Conservation (phyloP, 192 early-diverging fungal species). For the Phycomyces nitens region DNA sequence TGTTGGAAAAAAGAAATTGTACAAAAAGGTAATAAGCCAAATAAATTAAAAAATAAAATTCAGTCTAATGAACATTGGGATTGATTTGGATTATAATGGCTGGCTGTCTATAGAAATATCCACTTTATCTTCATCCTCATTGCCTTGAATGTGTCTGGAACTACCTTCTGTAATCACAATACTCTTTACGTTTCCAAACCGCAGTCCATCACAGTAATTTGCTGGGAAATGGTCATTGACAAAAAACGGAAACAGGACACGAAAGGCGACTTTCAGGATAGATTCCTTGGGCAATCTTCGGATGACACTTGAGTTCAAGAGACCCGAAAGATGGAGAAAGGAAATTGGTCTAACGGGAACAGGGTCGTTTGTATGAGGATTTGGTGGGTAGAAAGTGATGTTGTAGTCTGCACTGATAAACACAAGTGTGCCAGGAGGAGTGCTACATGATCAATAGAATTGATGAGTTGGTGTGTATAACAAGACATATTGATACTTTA, state of each 20-base stretch:
- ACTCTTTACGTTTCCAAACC: background rate
- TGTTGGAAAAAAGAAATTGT: too few relatives aligned
- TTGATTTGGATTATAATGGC: too few relatives aligned
- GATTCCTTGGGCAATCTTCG: conserved; percentile 40
- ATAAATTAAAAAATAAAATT: too few relatives aligned
- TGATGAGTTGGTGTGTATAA: background rate
- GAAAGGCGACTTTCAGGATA: conserved; percentile 41
- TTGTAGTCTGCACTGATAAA: conserved; percentile 47
- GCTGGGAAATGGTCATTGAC: conserved; percentile 56
- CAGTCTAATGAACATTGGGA: too few relatives aligned
- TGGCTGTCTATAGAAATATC: too few relatives aligned
- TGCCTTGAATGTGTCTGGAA: too few relatives aligned
- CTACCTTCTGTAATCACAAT: too few relatives aligned
- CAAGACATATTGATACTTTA: background rate
- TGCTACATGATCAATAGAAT: conserved; percentile 21
- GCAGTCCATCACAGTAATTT: conserved; percentile 43
- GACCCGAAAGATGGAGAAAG: conserved; percentile 49
- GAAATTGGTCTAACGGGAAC: conserved; percentile 50
- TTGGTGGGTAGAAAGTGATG: conserved; percentile 50
- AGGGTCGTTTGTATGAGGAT: conserved; percentile 43
- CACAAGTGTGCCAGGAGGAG: conserved; percentile 54
- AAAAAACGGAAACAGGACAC: conserved; percentile 47
- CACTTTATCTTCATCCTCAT: too few relatives aligned
- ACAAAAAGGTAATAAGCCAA: too few relatives aligned
- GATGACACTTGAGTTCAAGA: conserved; percentile 45